Evolutionary conservation across 2,329 filamentous ascomycete species (phyloP).

Genomic region (Septoria petroselini): DNA sequence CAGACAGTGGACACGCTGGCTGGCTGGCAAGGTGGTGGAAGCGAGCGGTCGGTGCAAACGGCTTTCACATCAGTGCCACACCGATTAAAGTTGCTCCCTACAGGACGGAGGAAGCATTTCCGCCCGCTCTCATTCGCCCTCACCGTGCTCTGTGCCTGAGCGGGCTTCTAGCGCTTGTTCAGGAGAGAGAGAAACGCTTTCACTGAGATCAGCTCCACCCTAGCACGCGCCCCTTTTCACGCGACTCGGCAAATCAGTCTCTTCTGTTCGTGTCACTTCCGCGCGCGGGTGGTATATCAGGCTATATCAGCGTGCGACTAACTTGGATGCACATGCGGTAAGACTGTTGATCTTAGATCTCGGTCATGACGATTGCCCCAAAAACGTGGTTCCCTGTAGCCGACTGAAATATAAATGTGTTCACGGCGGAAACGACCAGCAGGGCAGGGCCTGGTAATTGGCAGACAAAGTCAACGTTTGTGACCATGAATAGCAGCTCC

Average conservation of each 20-base stretch:
- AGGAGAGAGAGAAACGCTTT: neutral
- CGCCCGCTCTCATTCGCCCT: slow-evolving; percentile 2
- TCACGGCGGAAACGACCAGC: too few relatives aligned
- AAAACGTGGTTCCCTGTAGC: too few relatives aligned
- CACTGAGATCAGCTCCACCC: neutral
- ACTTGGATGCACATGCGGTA: too few relatives aligned
- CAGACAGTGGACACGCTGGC: neutral
- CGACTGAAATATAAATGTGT: too few relatives aligned
- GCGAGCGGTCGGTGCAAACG: slow-evolving; percentile 4
- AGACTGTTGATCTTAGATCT: too few relatives aligned
- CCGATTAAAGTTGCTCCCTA: slow-evolving; percentile 12
- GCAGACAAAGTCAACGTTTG: too few relatives aligned
- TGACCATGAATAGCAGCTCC: too few relatives aligned
- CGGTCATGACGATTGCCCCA: too few relatives aligned
- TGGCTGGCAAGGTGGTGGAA: slow-evolving; percentile 10
- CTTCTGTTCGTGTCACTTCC: neutral
- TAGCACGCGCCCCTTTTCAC: slow-evolving; percentile 4
- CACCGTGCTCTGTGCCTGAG: neutral
- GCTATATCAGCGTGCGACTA: neutral
- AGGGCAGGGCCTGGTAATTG: too few relatives aligned
- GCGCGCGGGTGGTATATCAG: neutral
- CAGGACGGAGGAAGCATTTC: neutral
- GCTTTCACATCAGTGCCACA: neutral
- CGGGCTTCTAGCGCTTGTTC: neutral
- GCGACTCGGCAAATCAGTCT: slow-evolving; percentile 7